Percentiles rank a stretch among this genome's conserved stretches.
These are phyloP conservation scores for Coemansia sp. DNA, from an alignment of 192 early-diverging fungal species.

Conservation along the genomic window DNA sequence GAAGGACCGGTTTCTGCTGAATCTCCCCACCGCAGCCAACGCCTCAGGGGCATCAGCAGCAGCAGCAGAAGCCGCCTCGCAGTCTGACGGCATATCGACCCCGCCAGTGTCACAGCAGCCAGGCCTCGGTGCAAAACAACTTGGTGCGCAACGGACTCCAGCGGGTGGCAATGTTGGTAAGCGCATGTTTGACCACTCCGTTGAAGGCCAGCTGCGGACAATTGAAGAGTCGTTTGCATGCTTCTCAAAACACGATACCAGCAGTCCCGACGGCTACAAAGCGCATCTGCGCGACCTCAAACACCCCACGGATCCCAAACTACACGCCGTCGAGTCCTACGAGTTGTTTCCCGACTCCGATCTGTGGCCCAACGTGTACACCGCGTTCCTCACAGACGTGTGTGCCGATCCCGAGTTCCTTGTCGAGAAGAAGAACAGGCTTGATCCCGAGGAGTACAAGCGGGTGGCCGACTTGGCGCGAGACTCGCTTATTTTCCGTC, in stretches of 20 bases:
- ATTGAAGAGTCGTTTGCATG: conserved; percentile 47
- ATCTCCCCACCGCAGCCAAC: conserved; percentile 22
- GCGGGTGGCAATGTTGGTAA: conserved; percentile 7
- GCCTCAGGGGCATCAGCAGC: background rate
- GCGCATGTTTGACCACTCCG: conserved; percentile 45
- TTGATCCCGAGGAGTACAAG: conserved; percentile 14
- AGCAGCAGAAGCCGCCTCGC: background rate
- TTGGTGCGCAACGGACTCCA: conserved; percentile 10
- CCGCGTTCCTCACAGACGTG: conserved; percentile 33
- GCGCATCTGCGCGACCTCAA: conserved; percentile 32
- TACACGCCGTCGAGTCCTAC: conserved; percentile 42
- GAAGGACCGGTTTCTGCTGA: conserved; percentile 46
- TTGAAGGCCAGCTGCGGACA: conserved; percentile 45
- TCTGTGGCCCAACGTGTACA: conserved; percentile 47
- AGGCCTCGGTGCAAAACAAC: background rate
- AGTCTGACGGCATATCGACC: conserved; percentile 4
- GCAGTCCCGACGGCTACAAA: conserved; percentile 20
- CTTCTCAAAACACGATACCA: conserved; percentile 28
- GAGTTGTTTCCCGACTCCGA: conserved; percentile 43
- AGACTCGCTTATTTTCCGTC: conserved; percentile 41
- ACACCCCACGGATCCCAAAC: conserved; percentile 46
- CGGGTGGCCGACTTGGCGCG: conserved; percentile 30
- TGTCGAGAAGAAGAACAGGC: background rate
- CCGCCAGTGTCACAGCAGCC: background rate
- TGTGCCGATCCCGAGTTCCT: conserved; percentile 44